A percentile compares a stretch with the other conserved stretches of the same genome.
phyloP scores from a whole-genome alignment of 108 stramenopile genomes.

The Skeletonema grethae region DNA sequence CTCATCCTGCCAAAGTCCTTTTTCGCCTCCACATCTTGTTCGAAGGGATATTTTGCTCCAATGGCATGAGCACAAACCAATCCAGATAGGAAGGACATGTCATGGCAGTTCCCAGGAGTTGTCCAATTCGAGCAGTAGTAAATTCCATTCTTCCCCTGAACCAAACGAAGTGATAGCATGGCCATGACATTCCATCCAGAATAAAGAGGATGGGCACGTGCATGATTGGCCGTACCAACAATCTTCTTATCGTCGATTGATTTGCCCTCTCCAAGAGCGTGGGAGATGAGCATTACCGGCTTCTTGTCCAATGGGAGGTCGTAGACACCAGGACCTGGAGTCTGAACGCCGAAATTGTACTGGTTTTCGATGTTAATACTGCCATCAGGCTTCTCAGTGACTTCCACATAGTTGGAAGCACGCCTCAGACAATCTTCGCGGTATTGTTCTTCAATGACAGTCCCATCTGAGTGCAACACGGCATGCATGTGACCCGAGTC shows the following conservation, averaged over 20 bases:
- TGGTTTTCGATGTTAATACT: conserved; percentile 63
- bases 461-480: conserved; percentile 55
- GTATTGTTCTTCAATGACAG: conserved; percentile 49
- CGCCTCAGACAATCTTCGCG: conserved; percentile 52
- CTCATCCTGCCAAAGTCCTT: conserved; percentile 57
- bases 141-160: conserved; percentile 54
- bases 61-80: conserved; percentile 59
- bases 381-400: conserved; percentile 49
- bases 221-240: conserved; percentile 57
- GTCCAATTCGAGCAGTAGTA: conserved; percentile 68
- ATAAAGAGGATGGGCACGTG: conserved; percentile 61
- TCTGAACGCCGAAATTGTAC: conserved; percentile 65
- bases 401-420: conserved; percentile 58
- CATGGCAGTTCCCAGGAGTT: conserved; percentile 66
- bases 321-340: conserved; percentile 58
- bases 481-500: conserved; percentile 65
- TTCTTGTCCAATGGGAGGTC: conserved; percentile 57
- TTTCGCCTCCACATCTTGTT: conserved; percentile 46
- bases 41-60: conserved; percentile 58
- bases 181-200: conserved; percentile 68
- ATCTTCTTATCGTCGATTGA: conserved; percentile 47
- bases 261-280: conserved; percentile 59
- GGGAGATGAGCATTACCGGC: conserved; percentile 66
- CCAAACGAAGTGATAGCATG: conserved; percentile 52
- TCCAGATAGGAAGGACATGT: conserved; percentile 59